Evolutionary conservation across 2,329 filamentous ascomycete species (phyloP).

Genomic region (Alternaria alternata): DNA sequence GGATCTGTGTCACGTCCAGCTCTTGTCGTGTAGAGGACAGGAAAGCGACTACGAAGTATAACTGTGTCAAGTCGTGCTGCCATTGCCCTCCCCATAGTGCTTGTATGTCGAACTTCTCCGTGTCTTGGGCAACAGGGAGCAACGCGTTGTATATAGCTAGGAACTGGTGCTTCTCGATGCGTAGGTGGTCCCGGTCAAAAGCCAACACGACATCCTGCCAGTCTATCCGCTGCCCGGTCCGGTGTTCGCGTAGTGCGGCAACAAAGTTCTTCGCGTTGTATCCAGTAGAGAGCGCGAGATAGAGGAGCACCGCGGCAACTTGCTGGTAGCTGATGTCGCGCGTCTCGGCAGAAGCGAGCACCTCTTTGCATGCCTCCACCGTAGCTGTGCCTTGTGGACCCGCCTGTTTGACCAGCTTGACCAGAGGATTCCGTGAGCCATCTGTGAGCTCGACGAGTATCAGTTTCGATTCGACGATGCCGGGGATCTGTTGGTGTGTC

Average conservation of each 20-base stretch:
- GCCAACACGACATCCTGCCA: constrained; percentile 76
- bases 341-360: constrained; percentile 63
- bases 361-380: constrained; percentile 72
- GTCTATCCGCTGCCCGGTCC: constrained; percentile 64
- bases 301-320: constrained; percentile 81
- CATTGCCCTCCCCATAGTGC: constrained; percentile 88
- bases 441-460: constrained; percentile 73
- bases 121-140: constrained; percentile 71
- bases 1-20: constrained; percentile 85
- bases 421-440: constrained; percentile 66
- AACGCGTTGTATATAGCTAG: constrained; percentile 81
- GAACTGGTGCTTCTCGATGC: constrained; percentile 82
- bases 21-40: constrained; percentile 77
- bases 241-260: constrained; percentile 64
- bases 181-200: constrained; percentile 81
- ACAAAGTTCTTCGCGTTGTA: constrained; percentile 74
- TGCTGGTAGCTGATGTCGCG: constrained; percentile 81
- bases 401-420: constrained; percentile 72
- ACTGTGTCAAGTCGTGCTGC: constrained; percentile 84
- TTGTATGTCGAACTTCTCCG: constrained; percentile 80
- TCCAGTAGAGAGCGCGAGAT: constrained; percentile 67
- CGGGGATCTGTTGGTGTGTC: constrained; percentile 70
- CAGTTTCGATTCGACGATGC: constrained; percentile 73
- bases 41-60: constrained; percentile 93
- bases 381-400: constrained; percentile 79